Conservation (phyloP, 257 asterid species). For the Mentha longifolia region DNA sequence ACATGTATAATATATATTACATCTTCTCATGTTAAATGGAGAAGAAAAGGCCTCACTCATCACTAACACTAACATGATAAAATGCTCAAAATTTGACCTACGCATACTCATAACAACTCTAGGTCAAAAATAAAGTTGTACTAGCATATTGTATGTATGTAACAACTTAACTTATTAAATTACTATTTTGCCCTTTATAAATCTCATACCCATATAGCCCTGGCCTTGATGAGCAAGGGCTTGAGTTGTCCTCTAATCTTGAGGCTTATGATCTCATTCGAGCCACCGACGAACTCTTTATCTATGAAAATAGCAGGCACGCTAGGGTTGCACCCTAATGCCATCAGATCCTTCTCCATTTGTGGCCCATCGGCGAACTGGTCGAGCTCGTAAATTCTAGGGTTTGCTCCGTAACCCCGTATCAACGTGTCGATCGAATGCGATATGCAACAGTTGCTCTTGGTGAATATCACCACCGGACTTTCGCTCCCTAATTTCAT, state of each 20-base stretch:
- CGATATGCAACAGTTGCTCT: constrained; percentile 57
- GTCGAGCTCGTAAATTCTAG: constrained; percentile 53
- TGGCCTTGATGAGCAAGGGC: constrained; percentile 57
- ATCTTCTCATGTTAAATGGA: neutral
- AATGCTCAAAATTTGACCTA: constrained; percentile 26
- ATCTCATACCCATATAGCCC: constrained; percentile 57
- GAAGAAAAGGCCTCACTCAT: neutral
- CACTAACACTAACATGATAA: neutral
- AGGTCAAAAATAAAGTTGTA: constrained; percentile 8
- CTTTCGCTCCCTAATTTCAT: constrained; percentile 44
- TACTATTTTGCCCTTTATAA: neutral
- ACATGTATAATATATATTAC: neutral
- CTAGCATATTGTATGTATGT: neutral
- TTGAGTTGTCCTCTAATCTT: constrained; percentile 48
- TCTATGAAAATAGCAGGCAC: constrained; percentile 69
- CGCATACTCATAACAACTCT: neutral
- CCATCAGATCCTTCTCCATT: constrained; percentile 50
- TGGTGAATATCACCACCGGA: constrained; percentile 67
- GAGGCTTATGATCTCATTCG: constrained; percentile 66
- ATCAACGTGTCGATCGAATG: constrained; percentile 50
- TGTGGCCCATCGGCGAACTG: constrained; percentile 40
- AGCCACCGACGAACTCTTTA: constrained; percentile 57
- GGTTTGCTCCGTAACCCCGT: constrained; percentile 57
- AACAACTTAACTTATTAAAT: neutral
- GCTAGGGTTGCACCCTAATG: constrained; percentile 56